A percentile compares a stretch with the other conserved stretches of the same genome.
Conservation (phyloP, 208 protist genomes). For the Trypanosoma brucei region DNA sequence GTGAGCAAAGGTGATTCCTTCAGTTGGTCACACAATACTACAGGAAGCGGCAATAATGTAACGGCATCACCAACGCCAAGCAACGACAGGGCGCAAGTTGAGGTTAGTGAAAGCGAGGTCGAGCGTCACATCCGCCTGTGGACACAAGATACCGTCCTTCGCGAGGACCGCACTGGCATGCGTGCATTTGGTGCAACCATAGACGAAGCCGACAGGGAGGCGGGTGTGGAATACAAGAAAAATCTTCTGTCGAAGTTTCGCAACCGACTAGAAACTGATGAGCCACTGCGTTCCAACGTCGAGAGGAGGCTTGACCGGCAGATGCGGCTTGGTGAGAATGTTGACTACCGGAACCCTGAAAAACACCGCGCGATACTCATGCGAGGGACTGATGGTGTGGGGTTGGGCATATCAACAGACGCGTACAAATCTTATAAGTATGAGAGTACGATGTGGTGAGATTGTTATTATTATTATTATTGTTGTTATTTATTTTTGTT, state of each 20-base stretch:
- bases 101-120: slow-evolving; percentile 12
- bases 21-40: slow-evolving; percentile 14
- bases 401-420: slow-evolving; percentile 66
- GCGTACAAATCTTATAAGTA: slow-evolving; percentile 58
- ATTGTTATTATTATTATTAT: not conserved
- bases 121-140: slow-evolving; percentile 26
- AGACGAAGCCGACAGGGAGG: slow-evolving; percentile 38
- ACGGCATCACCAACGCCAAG: slow-evolving; percentile 8
- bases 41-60: slow-evolving; percentile 4
- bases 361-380: slow-evolving; percentile 32
- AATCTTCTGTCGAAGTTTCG: slow-evolving; percentile 51
- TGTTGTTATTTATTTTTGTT: slow-evolving; percentile 5
- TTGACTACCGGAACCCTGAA: slow-evolving; percentile 63
- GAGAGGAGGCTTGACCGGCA: slow-evolving; percentile 27
- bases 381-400: slow-evolving; percentile 63
- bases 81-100: not conserved
- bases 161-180: slow-evolving; percentile 43
- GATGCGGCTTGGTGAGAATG: slow-evolving; percentile 38
- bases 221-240: slow-evolving; percentile 42
- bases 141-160: slow-evolving; percentile 36
- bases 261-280: slow-evolving; percentile 35
- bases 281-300: slow-evolving; percentile 24
- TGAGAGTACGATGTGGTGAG: slow-evolving; percentile 33
- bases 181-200: slow-evolving; percentile 31
- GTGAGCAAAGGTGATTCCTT: not conserved